These are phyloP conservation scores for Globisporangium ultimum DNA, from an alignment of 352 stramenopile genomes.

Conservation along the genomic window DNA sequence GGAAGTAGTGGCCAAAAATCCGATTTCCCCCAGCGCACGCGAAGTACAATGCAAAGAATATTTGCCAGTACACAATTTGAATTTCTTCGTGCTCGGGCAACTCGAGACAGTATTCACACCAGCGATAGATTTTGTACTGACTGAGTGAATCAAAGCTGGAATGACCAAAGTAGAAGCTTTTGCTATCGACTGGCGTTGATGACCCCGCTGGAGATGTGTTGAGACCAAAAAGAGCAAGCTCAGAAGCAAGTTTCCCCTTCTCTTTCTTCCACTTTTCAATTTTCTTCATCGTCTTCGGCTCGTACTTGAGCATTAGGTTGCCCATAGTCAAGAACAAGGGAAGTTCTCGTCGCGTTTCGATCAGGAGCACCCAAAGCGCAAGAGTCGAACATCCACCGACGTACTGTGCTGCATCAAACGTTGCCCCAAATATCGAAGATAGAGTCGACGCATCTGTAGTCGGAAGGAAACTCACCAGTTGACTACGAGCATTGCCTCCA, in stretches of 20 bases:
- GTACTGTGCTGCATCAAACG: constrained; percentile 58
- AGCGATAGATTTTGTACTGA: constrained; percentile 68
- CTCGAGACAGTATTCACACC: constrained; percentile 63
- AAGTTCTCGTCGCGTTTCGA: constrained; percentile 77
- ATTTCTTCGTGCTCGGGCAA: constrained; percentile 42
- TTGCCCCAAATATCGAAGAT: constrained; percentile 63
- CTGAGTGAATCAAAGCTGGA: constrained; percentile 55
- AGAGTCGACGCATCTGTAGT: constrained; percentile 37
- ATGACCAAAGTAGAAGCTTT: constrained; percentile 32
- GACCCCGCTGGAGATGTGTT: constrained; percentile 18
- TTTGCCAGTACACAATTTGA: constrained; percentile 69
- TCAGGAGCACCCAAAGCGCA: constrained; percentile 60
- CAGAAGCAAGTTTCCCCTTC: constrained; percentile 45
- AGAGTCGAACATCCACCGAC: constrained; percentile 62
- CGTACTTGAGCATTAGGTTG: constrained; percentile 67
- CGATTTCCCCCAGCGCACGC: constrained; percentile 39
- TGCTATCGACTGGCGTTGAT: constrained; percentile 16
- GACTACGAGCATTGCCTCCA: constrained; percentile 27
- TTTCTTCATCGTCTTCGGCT: constrained; percentile 76
- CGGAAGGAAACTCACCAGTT: constrained; percentile 70
- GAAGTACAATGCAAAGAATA: constrained; percentile 74
- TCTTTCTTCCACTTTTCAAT: constrained; percentile 75
- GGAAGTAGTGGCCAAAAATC: constrained; percentile 62
- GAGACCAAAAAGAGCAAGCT: constrained; percentile 32
- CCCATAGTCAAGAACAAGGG: constrained; percentile 65